Evolutionary conservation across 352 stramenopile genomes (phyloP).

Genomic region (Globisporangium nagaii): DNA sequence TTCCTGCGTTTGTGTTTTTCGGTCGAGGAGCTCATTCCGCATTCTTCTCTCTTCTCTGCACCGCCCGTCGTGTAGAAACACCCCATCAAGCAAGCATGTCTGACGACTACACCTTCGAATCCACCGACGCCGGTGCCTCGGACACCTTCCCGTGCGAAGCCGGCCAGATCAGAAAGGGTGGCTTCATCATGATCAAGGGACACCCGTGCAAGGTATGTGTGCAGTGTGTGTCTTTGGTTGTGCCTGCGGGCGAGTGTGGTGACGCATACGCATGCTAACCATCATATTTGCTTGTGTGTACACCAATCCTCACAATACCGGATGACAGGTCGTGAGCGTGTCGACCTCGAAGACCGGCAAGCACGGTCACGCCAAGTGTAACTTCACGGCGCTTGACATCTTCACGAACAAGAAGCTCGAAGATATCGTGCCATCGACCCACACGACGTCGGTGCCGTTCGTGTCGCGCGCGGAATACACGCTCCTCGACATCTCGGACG

Average conservation of each 20-base stretch:
- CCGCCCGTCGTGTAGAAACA: background rate
- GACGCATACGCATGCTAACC: no score
- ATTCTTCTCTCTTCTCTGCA: background rate
- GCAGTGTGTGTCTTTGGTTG: background rate
- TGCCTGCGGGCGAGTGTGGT: no score
- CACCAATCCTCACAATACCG: background rate
- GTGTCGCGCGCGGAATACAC: constrained; percentile 96
- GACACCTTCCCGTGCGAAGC: constrained; percentile 97
- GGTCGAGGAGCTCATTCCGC: constrained; percentile 8
- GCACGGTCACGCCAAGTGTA: constrained; percentile 99
- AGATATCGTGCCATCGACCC: constrained; percentile 98
- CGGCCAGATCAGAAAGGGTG: constrained; percentile 98
- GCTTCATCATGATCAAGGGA: constrained; percentile 99
- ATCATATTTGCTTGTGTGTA: no score
- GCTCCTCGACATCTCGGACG: constrained; percentile 98
- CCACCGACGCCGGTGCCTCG: constrained; percentile 95
- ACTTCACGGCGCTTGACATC: constrained; percentile 99
- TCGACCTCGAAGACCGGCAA: constrained; percentile 99
- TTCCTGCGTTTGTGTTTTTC: background rate
- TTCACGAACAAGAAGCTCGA: constrained; percentile 99
- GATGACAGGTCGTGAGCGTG: constrained; percentile 84
- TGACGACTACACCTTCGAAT: constrained; percentile 89
- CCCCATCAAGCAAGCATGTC: constrained; percentile 27
- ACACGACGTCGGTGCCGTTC: constrained; percentile 97
- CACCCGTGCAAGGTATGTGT: constrained; percentile 96